Base-by-base conservation (phyloP, 768 basidiomycete genomes). In the Boletus rufocinnamomeus region DNA sequence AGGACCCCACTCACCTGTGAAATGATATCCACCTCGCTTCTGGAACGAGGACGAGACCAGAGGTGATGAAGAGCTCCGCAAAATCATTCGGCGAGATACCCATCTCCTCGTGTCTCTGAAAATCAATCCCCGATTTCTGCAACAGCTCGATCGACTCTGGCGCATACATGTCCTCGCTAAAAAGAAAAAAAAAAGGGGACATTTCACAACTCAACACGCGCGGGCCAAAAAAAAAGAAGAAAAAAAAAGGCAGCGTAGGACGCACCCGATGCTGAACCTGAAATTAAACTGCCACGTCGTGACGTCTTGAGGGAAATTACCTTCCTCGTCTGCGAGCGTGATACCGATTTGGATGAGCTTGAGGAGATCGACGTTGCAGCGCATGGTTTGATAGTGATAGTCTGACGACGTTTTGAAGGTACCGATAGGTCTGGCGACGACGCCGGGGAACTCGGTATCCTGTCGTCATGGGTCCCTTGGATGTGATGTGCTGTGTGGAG, bases 231-330 rank as follows among this genome's bases (percentile, higher is more conserved):
- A 50, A n/a, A 11, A 27, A n/a, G 21, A 38, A 37, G 35, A 50
- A n/a, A 11, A 27, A n/a, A 14, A 30, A 17, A 37, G n/a, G 6
- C 21, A 11, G 45, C n/a, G 5, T 10, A 2, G 5, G 79, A 28
- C 88, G 64, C 69, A 95, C 96, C 84, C 84, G 61, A 95, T 76
- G 73, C 84, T 91, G 75, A 98, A 99, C 69, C 83, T 84, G 79
- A 99, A 98, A 74, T 99, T 99, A 79, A 99, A 99, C 74, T 99
- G 97, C 97, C 97, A 99, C 53, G 95, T 97, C 32, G 91, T 90
- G 37, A 88, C 84, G 53, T 96, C 95, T 65, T 86, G 86, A 13
- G 95, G 93, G 57, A 88, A 86, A 69, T 95, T 89, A 6, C 97
- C 97, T 34, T 97, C 85, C 72, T 95, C 94, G 73, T 98, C 94